Base-by-base conservation (phyloP, 2,329 filamentous ascomycete genomes). In the Didymella lethalis region DNA sequence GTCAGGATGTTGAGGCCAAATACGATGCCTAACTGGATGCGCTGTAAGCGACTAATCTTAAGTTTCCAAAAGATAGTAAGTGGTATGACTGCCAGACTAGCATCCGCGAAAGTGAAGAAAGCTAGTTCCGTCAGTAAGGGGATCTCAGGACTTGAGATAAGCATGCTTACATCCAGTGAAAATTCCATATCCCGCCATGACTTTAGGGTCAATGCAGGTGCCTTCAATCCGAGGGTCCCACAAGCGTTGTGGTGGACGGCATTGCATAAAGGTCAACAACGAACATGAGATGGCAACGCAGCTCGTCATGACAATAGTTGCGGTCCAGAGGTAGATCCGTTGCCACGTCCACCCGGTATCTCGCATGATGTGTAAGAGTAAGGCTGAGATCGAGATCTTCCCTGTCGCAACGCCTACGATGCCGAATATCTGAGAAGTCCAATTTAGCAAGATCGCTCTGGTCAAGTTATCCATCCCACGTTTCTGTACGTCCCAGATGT, bases 1-100 rank as follows among this genome's bases (percentile, higher is more conserved):
- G 54, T 57, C 16, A 57, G 12, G 28, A 57, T 47, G 28, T 57
- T 57, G 25, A 57, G 54, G 3, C 54, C 54, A n/a, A 57, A 57
- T 14, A 57, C 54, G 14, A 57, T 57, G 26, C 26, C 47, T 4
- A 57, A 28, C 28, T 57, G 54, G 11, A 57, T 51, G 8, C 32
- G 40, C 18, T 51, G 54, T 8, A 50, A 23, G 18, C 29, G 23
- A 41, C 41, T 47, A 12, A 57, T 51, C 5, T 34, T 43, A 6
- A 57, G 54, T 7, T 23, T 51, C 43, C 48, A 57, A 18, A 57
- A 57, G 48, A 57, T 52, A 7, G 32, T 57, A 7, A 57, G 32
- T 4, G 54, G 54, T 31, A 57, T 41, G 26, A 51, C 20, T 8
- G 54, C 48, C 8, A 57, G 54, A 29, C 54, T 57, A 16, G 48